Percentiles rank a stretch among this genome's conserved stretches.
Evolutionary conservation across 495 filamentous ascomycete genomes (phyloP).

Genomic region (Penicillium arizonense): DNA sequence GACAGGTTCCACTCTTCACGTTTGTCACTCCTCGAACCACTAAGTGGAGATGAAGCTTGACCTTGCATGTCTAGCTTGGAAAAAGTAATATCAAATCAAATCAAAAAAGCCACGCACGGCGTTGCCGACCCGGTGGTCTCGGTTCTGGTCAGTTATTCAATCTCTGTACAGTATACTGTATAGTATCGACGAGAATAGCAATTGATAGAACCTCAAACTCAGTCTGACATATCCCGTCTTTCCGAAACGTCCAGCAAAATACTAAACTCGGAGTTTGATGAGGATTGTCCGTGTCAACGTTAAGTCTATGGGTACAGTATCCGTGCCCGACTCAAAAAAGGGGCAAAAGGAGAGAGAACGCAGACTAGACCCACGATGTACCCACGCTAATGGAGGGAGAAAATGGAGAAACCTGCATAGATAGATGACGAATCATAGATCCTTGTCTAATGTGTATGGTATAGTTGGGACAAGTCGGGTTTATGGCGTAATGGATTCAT

Average conservation of each 20-base stretch:
- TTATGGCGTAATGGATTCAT: conserved; percentile 2
- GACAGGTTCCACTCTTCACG: conserved; percentile 1
- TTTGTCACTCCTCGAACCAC: conserved; percentile 1
- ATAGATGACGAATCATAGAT: too few relatives aligned
- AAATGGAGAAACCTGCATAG: background rate
- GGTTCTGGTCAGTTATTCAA: too few relatives aligned
- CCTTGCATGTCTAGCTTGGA: conserved; percentile 2
- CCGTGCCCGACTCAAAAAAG: conserved; percentile 12
- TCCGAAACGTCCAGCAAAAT: background rate
- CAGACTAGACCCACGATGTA: background rate
- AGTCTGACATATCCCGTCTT: too few relatives aligned
- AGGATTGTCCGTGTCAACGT: conserved; percentile 3
- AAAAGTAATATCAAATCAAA: background rate
- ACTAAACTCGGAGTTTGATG: conserved; percentile 1
- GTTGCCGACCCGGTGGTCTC: too few relatives aligned
- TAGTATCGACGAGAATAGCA: too few relatives aligned
- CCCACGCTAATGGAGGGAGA: background rate
- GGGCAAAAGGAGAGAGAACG: conserved; percentile 1
- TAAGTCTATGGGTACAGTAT: background rate
- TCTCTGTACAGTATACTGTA: too few relatives aligned
- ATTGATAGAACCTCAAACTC: too few relatives aligned
- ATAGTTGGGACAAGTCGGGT: too few relatives aligned
- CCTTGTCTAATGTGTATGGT: too few relatives aligned
- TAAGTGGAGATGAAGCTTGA: conserved; percentile 9
- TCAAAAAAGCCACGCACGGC: background rate